Percentiles rank a stretch among this genome's conserved stretches.
phyloP scores from a whole-genome alignment of 2,329 filamentous ascomycete species.

The Kalmusia sp. region DNA sequence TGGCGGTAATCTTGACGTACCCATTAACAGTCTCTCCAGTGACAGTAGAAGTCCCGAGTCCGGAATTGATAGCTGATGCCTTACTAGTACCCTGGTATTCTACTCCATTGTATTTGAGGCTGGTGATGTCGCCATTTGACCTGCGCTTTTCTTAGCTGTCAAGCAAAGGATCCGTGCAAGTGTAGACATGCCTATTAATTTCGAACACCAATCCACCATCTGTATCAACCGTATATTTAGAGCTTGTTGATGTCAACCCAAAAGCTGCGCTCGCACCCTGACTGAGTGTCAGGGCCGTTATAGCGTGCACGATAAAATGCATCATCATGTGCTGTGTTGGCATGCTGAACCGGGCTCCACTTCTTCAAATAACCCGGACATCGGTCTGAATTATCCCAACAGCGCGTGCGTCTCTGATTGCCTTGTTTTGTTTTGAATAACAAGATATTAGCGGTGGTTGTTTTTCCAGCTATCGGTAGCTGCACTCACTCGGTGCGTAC shows the following conservation, averaged over 20 bases:
- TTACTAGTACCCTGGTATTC: constrained; percentile 30
- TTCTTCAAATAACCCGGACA: neutral
- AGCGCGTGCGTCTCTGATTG: neutral
- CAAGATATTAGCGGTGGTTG: neutral
- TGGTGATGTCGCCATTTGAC: constrained; percentile 30
- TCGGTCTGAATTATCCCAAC: neutral
- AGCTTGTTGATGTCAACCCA: constrained; percentile 25
- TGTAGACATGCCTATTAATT: constrained; percentile 17
- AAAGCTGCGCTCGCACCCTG: constrained; percentile 22
- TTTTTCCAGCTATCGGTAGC: constrained; percentile 6
- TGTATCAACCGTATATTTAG: constrained; percentile 27
- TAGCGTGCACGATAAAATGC: constrained; percentile 1
- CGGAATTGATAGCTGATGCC: constrained; percentile 29
- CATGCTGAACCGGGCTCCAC: neutral
- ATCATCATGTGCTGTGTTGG: constrained; percentile 4
- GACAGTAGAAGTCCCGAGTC: constrained; percentile 26
- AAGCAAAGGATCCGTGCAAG: neutral
- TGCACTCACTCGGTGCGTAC: neutral
- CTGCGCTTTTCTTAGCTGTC: constrained; percentile 3
- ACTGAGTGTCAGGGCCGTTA: constrained; percentile 12
- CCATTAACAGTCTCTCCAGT: constrained; percentile 31
- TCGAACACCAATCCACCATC: constrained; percentile 28
- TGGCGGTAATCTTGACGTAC: constrained; percentile 30
- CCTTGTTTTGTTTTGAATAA: neutral
- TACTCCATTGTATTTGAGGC: constrained; percentile 28